A percentile compares a stretch with the other conserved stretches of the same genome.
Evolutionary conservation across 805 yeast genomes (phyloP).

Genomic region (Wickerhamiella qilinensis): DNA sequence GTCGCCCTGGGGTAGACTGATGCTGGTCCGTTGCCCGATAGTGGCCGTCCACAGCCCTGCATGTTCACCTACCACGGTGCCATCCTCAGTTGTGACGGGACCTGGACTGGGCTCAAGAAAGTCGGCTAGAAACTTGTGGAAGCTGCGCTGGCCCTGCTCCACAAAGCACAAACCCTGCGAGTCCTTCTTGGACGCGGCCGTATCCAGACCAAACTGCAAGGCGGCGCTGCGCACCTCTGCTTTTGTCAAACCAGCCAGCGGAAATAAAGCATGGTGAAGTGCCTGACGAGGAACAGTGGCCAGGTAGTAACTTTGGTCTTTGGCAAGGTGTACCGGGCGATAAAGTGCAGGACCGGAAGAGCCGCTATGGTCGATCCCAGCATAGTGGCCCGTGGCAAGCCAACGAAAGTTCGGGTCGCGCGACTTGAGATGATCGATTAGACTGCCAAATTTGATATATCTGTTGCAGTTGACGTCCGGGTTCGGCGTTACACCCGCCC

Average conservation of each 20-base stretch:
- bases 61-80: conserved; percentile 65
- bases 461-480: conserved; percentile 86
- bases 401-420: conserved; percentile 32
- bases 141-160: conserved; percentile 36
- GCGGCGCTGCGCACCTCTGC: conserved; percentile 64
- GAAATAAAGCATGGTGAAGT: conserved; percentile 44
- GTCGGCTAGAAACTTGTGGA: conserved; percentile 56
- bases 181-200: conserved; percentile 73
- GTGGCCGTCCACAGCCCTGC: conserved; percentile 91
- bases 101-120: conserved; percentile 65
- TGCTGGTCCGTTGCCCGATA: conserved; percentile 69
- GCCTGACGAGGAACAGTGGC: conserved; percentile 42
- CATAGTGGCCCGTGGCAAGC: conserved; percentile 62
- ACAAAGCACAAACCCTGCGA: conserved; percentile 95
- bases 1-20: conserved; percentile 81
- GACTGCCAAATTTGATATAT: conserved; percentile 71
- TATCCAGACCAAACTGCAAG: conserved; percentile 29
- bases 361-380: conserved; percentile 18
- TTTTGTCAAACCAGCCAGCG: conserved; percentile 65
- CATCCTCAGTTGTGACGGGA: conserved; percentile 58
- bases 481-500: conserved; percentile 71
- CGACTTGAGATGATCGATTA: conserved; percentile 27
- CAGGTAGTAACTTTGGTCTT: conserved; percentile 86
- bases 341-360: conserved; percentile 2
- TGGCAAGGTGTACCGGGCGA: conserved; percentile 39